Evolutionary conservation across 2,329 filamentous ascomycete genomes (phyloP).

Genomic region (Blastomyces percursus): DNA sequence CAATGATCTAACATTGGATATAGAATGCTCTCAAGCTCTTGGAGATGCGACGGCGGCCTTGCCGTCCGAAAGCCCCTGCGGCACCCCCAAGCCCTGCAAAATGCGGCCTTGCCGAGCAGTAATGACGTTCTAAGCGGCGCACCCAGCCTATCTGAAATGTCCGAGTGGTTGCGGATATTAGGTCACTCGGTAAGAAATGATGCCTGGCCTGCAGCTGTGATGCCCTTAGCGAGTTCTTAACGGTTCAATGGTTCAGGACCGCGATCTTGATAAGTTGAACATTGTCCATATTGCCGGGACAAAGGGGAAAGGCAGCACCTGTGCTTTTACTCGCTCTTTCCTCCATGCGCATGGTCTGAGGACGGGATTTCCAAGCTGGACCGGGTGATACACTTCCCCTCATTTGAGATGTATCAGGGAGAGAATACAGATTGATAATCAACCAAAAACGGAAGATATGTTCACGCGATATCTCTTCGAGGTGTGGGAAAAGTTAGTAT

Average conservation of each 20-base stretch:
- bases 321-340: conserved; percentile 55
- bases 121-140: conserved; percentile 16
- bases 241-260: conserved; percentile 13
- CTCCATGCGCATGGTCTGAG: conserved; percentile 34
- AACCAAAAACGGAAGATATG: conserved; percentile 20
- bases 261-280: conserved; percentile 50
- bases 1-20: background rate
- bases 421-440: conserved; percentile 29
- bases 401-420: conserved; percentile 25
- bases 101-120: background rate
- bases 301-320: conserved; percentile 67
- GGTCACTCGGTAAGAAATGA: conserved; percentile 21
- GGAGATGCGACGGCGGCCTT: background rate
- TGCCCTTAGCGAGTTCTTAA: conserved; percentile 2
- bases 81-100: background rate
- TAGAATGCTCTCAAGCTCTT: conserved; percentile 5
- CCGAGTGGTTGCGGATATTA: conserved; percentile 22
- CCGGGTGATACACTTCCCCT: conserved; percentile 22
- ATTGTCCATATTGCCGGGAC: conserved; percentile 62
- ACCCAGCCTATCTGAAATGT: conserved; percentile 25
- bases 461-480: conserved; percentile 24
- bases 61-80: background rate
- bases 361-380: conserved; percentile 19
- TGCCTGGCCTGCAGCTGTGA: background rate
- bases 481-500: conserved; percentile 28